phyloP scores from a whole-genome alignment of 768 basidiomycete genomes.

The Lyophyllum shimeji region DNA sequence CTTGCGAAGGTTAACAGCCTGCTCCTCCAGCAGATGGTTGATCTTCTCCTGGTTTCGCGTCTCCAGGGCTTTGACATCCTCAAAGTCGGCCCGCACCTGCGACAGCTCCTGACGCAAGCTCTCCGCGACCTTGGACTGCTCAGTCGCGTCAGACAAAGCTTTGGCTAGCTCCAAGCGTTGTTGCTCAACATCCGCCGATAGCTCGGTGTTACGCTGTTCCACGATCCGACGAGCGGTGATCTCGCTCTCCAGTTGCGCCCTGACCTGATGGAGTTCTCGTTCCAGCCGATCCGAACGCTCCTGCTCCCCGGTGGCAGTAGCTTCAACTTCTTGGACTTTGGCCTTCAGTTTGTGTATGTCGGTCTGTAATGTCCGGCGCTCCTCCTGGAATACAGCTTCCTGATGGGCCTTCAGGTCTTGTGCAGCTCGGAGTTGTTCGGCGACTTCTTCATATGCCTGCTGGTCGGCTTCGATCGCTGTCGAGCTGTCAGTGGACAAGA shows the following conservation, averaged over 20 bases:
- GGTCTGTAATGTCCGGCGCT: constrained; percentile 51
- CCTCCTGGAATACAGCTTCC: constrained; percentile 59
- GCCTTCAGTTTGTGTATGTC: constrained; percentile 57
- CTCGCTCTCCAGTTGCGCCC: constrained; percentile 65
- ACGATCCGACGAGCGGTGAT: constrained; percentile 56
- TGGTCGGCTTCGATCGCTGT: constrained; percentile 76
- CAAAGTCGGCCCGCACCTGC: constrained; percentile 59
- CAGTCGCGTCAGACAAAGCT: constrained; percentile 68
- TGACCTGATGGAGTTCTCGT: constrained; percentile 62
- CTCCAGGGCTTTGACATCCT: constrained; percentile 69
- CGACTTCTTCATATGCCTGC: constrained; percentile 69
- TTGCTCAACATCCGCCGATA: constrained; percentile 53
- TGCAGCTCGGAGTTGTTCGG: constrained; percentile 61
- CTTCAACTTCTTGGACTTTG: constrained; percentile 40
- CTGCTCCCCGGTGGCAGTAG: constrained; percentile 40
- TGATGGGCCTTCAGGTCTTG: constrained; percentile 57
- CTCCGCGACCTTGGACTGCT: constrained; percentile 62
- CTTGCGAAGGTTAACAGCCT: constrained; percentile 66
- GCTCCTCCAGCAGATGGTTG: constrained; percentile 68
- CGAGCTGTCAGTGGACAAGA: constrained; percentile 9
- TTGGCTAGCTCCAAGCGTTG: constrained; percentile 52
- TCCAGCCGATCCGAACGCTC: constrained; percentile 58
- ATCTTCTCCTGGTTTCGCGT: constrained; percentile 62
- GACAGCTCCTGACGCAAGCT: constrained; percentile 60
- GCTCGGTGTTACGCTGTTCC: constrained; percentile 62